Base-by-base conservation (phyloP, 2,329 filamentous ascomycete species). In the Penicillium sclerotigenum region DNA sequence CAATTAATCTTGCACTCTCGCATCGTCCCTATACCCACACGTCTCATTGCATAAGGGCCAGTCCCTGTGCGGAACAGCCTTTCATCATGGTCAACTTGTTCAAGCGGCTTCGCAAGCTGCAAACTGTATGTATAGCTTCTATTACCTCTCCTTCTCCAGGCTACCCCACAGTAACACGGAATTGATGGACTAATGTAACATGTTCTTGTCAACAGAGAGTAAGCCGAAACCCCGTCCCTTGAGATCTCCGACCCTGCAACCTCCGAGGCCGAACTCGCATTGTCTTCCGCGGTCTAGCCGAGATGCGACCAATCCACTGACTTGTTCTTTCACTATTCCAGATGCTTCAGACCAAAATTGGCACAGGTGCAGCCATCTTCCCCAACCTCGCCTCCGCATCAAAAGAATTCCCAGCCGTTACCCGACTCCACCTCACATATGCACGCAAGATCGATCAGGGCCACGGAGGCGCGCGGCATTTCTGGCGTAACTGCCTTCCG, bases 401-500 rank as follows among this genome's bases (percentile, higher is more conserved):
- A 53, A 68, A 70, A 62, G 67, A 73, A 65, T 66, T 69, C 51
- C 69, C 73, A 48, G 68, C 71, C 58, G 69, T 77, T 45, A 75
- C 75, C 46, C 72, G 75, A 29, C 67, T 78, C 41, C 74, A 76
- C 62, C 70, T 79, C 46, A 75, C 74, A 60, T 79, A 78, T 59
- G 74, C 75, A 24, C 68, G 60, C 50, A 77, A 75, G 59, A 73
- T 74, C 59, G 73, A 78, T 60, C 67, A 69, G 61, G 68, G 71
- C 52, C 69, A 72, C 60, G 67, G 67, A 57, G 74, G 73, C 43
- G 70, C 71, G 62, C 96, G 92, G 69, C 90, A 90, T 78, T 97
- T 99, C 82, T 96, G 91, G 90, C 85, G 83, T 61, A 80, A 87
- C 58, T 88, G 86, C 71, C 86, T 97, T 46, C 90, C 90, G 22